phyloP scores from a whole-genome alignment of 371 early-diverging fungal species.

The Syncephalis plumigaleata region DNA sequence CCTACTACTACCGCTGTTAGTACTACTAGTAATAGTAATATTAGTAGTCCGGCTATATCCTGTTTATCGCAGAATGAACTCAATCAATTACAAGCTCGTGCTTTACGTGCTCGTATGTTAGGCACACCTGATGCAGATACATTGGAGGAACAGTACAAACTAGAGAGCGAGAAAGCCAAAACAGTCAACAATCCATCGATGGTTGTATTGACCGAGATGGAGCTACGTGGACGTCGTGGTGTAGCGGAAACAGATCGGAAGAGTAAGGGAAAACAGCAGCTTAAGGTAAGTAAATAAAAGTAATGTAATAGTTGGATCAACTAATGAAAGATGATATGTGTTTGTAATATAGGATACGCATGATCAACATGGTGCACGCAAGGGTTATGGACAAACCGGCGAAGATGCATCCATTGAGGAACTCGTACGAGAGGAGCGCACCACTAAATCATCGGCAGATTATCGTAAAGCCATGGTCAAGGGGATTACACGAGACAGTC shows the following conservation, averaged over 20 bases:
- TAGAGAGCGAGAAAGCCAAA: constrained; percentile 11
- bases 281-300: constrained; percentile 1
- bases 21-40: too few species aligned
- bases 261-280: constrained; percentile 1
- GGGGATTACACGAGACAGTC: constrained; percentile 1
- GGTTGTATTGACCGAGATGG: background rate
- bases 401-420: background rate
- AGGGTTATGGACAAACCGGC: background rate
- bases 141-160: constrained; percentile 43
- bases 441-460: background rate
- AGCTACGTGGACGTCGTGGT: constrained; percentile 1
- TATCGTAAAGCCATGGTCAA: background rate
- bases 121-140: constrained; percentile 38
- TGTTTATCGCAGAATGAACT: constrained; percentile 43
- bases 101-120: constrained; percentile 62
- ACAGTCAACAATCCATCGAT: background rate
- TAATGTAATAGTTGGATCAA: constrained; percentile 1
- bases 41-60: constrained; percentile 1
- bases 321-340: background rate
- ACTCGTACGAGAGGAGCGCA: background rate
- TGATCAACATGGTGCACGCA: background rate
- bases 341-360: background rate
- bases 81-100: constrained; percentile 70
- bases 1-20: too few species aligned
- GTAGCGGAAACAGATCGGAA: constrained; percentile 3